Base-by-base conservation (phyloP, 2,329 filamentous ascomycete genomes). In the Aspergillus puulaauensis region DNA sequence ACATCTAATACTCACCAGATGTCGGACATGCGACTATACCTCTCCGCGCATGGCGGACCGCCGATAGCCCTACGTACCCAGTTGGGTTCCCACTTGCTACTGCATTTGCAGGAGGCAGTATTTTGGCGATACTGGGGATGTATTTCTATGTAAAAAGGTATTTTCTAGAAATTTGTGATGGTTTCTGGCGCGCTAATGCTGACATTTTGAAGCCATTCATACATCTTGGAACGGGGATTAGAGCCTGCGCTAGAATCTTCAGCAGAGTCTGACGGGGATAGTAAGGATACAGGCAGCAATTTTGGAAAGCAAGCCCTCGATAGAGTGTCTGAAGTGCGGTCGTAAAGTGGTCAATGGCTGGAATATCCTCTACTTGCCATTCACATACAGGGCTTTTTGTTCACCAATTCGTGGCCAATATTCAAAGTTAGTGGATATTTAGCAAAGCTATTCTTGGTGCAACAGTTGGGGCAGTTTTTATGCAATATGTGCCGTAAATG, bases 21-120 rank as follows among this genome's bases (percentile, higher is more conserved):
- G 50, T 62, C 27, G 56, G 61, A 44, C 61, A 65, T 56, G 63
- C 61, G n/a, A 62, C 61, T 15, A 64, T 65, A 37, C 61, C 63
- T 11, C 60, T 65, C 27, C 56, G 60, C 12, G 60, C 52, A 41
- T 65, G 63, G 63, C 54, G 56, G 51, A 62, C 60, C 0, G 54
- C 53, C n/a, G 61, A 65, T 52, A 60, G 61, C 15, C 61, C 61
- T 11, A 57, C 43, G 1, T 64, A 65, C 53, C 61, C 63, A 19
- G 52, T 65, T 44, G 63, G 63, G 15, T 62, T 65, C 19, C 63
- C 63, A 1, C 53, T 65, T 9, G 56, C 63, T 3, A 61, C 61
- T 17, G 61, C 57, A 14, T 65, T 63, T 43, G 57, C 57, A 6
- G 57, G 48, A 11, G 57, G 57, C 4, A 59, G 57, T 31, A 46